A percentile compares a stretch with the other conserved stretches of the same genome.
These are phyloP conservation scores for Coelastrella sp. DNA, from an alignment of 139 green algal genomes.

Conservation along the genomic window DNA sequence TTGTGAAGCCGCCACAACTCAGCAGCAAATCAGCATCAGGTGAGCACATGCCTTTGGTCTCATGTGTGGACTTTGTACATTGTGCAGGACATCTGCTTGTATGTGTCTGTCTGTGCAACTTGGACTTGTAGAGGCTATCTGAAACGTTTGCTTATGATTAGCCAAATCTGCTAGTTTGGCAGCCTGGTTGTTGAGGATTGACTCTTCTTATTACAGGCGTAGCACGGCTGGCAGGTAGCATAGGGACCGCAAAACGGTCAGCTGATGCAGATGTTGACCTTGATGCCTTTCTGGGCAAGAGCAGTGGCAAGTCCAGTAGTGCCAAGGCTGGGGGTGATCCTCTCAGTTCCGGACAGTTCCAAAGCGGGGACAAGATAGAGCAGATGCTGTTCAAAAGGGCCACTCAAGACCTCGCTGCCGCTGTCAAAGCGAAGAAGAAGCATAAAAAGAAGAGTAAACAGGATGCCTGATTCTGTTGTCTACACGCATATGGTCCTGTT, in stretches of 20 bases:
- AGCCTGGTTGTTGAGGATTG: no score
- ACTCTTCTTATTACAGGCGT: slow-evolving; percentile 13
- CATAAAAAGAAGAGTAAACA: slow-evolving; percentile 35
- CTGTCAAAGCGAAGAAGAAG: slow-evolving; percentile 35
- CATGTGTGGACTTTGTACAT: no score
- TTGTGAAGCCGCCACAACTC: slow-evolving; percentile 14
- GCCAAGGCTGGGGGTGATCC: not conserved
- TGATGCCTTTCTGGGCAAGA: slow-evolving; percentile 18
- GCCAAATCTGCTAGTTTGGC: no score
- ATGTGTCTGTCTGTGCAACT: no score
- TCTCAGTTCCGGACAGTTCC: not conserved
- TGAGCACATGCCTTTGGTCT: not conserved
- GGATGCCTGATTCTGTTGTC: not conserved
- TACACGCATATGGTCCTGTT: no score
- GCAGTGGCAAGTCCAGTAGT: slow-evolving; percentile 19
- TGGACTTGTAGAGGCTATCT: no score
- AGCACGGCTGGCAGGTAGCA: slow-evolving; percentile 5
- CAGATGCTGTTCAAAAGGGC: slow-evolving; percentile 23
- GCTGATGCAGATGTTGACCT: not conserved
- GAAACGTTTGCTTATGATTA: no score
- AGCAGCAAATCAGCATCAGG: slow-evolving; percentile 11
- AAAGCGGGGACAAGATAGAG: slow-evolving; percentile 29
- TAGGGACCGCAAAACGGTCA: not conserved
- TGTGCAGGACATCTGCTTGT: no score
- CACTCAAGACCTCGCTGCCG: not conserved